Base-by-base conservation (phyloP, 2,329 filamentous ascomycete species). In the Rhinocladiella mackenziei region DNA sequence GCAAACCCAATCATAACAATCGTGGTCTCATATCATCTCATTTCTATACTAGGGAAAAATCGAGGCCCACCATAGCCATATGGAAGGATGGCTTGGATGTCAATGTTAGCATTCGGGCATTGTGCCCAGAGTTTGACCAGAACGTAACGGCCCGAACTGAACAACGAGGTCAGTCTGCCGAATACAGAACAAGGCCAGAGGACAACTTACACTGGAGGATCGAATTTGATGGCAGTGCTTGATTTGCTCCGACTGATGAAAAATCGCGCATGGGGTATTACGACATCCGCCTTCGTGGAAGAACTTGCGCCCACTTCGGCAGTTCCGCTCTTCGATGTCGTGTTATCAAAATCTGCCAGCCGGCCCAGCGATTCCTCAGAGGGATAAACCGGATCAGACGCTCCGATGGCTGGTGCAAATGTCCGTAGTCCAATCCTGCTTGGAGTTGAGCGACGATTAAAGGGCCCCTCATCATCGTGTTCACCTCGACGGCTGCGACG, bases 101-200 rank as follows among this genome's bases (percentile, higher is more conserved):
- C 89, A 53, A 96, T 94, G 58, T 94, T 94, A 3, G 77, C 73
- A 35, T 82, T 79, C 18, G 80, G 76, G 47, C 79, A 78, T 2
- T 85, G 84, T 57, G 83, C 89, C 86, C 88, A 96, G 63, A 96
- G 79, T 71, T 96, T 96, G 52, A 97, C 72, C 30, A 96, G 67
- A 39, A 97, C 84, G 62, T 85, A 94, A 44, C 86, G 78, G 4
- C 86, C 86, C 8, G 86, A 45, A 9, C 49, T 59, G 36, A 20
- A 40, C 14, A 33, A 28, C 6, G 23, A 25, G 5, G 6, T 46
- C 30, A 33, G 31, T 36, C 14, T 39, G 13, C 15, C 6, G 32
- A 18, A 15, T 19, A 15, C 7, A 17, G 5, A 28, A 31, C 15
- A 23, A 5, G 6, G 11, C 8, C 13, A 37, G 23, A 23, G 7